A percentile compares a stretch with the other conserved stretches of the same genome.
Conservation (phyloP, 148 eudicot species). For the Vaccinium corymbosum region DNA sequence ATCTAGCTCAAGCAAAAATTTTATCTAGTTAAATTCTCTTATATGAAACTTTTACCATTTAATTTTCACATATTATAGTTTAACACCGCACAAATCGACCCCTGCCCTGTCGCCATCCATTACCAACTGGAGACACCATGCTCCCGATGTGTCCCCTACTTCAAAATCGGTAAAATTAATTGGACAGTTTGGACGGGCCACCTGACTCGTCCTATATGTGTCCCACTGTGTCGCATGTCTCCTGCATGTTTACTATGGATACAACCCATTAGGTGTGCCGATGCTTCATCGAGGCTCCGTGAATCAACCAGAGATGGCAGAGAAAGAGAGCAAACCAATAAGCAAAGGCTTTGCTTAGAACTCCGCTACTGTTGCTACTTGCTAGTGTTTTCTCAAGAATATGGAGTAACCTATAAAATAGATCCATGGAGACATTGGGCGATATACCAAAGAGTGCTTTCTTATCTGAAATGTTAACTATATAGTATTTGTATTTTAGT, state of each 20-base stretch:
- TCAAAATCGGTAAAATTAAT: neutral
- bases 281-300: neutral
- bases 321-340: neutral
- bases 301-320: neutral
- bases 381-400: neutral
- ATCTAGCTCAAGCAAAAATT: neutral
- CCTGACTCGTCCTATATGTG: neutral
- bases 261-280: neutral
- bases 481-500: neutral
- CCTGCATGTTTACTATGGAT: neutral
- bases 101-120: neutral
- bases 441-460: neutral
- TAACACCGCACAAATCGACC: neutral
- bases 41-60: neutral
- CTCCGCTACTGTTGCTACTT: neutral
- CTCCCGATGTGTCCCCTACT: neutral
- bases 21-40: neutral
- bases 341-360: neutral
- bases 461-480: neutral
- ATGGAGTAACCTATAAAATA: neutral
- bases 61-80: neutral
- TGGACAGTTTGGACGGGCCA: neutral
- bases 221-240: neutral
- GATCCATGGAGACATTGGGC: neutral
- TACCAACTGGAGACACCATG: neutral